A percentile compares a stretch with the other conserved stretches of the same genome.
These are phyloP conservation scores for Phlegmacium glaucopus DNA, from an alignment of 768 basidiomycete genomes.

Conservation along the genomic window DNA sequence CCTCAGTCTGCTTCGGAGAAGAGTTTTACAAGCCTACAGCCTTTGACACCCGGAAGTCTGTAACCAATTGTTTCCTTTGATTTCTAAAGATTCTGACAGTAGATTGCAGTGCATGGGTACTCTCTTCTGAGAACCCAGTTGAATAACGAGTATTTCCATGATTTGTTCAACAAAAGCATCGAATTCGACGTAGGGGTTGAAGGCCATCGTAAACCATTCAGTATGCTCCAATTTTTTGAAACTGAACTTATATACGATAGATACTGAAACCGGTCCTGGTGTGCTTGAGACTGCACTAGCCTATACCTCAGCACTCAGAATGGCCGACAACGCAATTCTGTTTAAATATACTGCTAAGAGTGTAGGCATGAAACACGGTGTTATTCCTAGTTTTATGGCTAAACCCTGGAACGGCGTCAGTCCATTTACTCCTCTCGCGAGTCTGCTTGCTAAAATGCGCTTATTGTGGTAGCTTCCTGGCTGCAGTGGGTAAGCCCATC, in stretches of 20 bases:
- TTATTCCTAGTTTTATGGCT: constrained; percentile 97
- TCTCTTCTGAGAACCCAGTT: constrained; percentile 88
- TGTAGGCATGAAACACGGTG: constrained; percentile 81
- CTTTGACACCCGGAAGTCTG: constrained; percentile 92
- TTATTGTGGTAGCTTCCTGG: constrained; percentile 70
- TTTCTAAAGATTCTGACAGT: neutral
- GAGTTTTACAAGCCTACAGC: constrained; percentile 66
- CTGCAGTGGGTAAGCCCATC: constrained; percentile 72
- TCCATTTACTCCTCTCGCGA: constrained; percentile 5
- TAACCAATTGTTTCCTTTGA: constrained; percentile 8
- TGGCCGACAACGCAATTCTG: constrained; percentile 89
- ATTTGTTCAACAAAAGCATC: constrained; percentile 72
- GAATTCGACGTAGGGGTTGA: constrained; percentile 82
- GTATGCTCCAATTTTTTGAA: neutral
- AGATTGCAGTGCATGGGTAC: constrained; percentile 86
- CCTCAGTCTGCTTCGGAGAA: constrained; percentile 74
- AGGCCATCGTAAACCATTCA: constrained; percentile 64
- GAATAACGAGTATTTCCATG: constrained; percentile 87
- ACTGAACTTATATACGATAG: constrained; percentile 30
- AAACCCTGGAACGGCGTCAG: constrained; percentile 92
- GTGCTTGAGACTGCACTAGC: constrained; percentile 86
- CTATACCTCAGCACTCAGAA: constrained; percentile 72
- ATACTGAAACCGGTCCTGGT: constrained; percentile 92
- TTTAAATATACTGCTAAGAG: constrained; percentile 95
- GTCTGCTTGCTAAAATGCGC: neutral